Evolutionary conservation across 2,329 filamentous ascomycete species (phyloP).

Genomic region (Salinomyces thailandicus): DNA sequence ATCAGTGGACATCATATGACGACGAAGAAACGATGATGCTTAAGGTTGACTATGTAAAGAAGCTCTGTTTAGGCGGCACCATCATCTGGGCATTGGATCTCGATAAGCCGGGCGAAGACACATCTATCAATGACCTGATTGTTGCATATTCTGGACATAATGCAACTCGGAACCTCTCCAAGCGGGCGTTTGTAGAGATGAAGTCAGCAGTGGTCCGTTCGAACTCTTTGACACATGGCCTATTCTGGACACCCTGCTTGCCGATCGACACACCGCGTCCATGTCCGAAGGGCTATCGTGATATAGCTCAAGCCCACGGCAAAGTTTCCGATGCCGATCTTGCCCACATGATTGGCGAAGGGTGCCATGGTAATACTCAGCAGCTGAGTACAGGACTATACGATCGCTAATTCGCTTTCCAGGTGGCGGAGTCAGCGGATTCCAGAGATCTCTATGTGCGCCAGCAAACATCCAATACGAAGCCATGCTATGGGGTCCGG

Average conservation of each 20-base stretch:
- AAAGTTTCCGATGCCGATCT: background rate
- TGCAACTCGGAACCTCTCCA: too few species aligned
- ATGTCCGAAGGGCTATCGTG: background rate
- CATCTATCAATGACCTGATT: background rate
- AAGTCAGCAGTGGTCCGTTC: background rate
- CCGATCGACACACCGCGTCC: background rate
- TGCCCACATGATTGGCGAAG: background rate
- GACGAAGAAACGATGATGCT: constrained; percentile 26
- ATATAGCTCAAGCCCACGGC: background rate
- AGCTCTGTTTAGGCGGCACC: constrained; percentile 23
- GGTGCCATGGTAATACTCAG: background rate
- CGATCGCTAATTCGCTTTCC: too few species aligned
- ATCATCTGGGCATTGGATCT: constrained; percentile 11
- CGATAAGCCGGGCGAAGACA: background rate
- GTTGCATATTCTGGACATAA: too few species aligned
- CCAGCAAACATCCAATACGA: background rate
- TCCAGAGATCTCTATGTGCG: background rate
- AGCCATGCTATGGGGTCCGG: background rate
- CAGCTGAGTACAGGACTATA: too few species aligned
- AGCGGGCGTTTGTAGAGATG: too few species aligned
- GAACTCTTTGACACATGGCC: background rate
- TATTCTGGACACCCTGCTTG: background rate
- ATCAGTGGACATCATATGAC: constrained; percentile 35
- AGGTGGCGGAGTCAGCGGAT: background rate
- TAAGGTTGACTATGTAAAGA: constrained; percentile 27